Evolutionary conservation across 129 eudicot species (phyloP).

Genomic region (Escallonia rubra): DNA sequence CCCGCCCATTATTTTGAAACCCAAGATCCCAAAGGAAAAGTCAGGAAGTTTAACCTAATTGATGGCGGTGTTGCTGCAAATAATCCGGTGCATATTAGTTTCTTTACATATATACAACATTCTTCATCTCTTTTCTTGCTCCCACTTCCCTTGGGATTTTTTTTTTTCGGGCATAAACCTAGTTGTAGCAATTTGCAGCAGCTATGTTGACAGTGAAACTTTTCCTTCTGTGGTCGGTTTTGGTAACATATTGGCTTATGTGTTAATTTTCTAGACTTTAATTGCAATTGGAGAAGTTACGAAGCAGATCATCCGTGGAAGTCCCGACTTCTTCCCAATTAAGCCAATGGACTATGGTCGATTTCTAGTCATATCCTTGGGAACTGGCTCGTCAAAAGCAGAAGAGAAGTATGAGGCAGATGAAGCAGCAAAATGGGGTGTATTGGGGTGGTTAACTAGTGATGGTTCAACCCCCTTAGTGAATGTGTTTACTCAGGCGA

Average conservation of each 20-base stretch:
- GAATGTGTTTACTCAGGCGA: conserved; percentile 36
- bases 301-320: conserved; percentile 28
- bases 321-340: conserved; percentile 19
- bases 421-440: conserved; percentile 46
- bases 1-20: conserved; percentile 39
- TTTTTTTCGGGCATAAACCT: no score
- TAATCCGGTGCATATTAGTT: conserved; percentile 28
- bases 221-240: no score
- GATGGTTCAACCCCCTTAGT: conserved; percentile 44
- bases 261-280: conserved; percentile 27
- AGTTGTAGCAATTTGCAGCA: no score
- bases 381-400: conserved; percentile 41
- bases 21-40: conserved; percentile 17
- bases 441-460: conserved; percentile 40
- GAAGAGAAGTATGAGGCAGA: conserved; percentile 37
- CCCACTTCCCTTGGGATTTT: no score
- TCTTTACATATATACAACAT: no score
- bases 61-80: conserved; percentile 57
- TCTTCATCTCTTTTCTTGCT: no score
- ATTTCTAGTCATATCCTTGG: conserved; percentile 47
- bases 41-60: conserved; percentile 44
- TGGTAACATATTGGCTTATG: no score
- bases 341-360: conserved; percentile 39
- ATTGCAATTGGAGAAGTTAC: conserved; percentile 46
- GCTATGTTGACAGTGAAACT: no score